phyloP scores from a whole-genome alignment of 106 monocot species.

The Dioscorea dumetorum region DNA sequence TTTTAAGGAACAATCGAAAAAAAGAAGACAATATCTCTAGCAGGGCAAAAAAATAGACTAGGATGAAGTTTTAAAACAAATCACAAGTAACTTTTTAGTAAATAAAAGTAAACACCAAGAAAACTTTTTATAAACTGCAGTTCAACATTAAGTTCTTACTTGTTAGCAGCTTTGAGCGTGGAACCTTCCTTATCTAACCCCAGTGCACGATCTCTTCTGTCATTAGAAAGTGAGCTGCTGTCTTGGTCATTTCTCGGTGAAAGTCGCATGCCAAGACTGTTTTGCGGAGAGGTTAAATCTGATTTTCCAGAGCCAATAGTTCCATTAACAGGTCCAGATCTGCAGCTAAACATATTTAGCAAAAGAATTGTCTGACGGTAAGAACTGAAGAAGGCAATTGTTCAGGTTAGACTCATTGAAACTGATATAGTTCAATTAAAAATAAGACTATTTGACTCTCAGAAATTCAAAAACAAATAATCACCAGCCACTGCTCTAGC shows the following conservation, averaged over 20 bases:
- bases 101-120: no score
- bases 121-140: not conserved
- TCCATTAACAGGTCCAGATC: constrained; percentile 32
- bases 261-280: constrained; percentile 14
- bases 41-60: no score
- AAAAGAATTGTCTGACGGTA: no score
- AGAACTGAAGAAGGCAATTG: not conserved
- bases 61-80: no score
- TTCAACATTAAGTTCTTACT: constrained; percentile 20
- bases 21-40: no score
- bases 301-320: constrained; percentile 5
- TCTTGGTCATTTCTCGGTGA: constrained; percentile 44
- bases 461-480: no score
- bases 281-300: constrained; percentile 33
- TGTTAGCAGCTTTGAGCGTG: constrained; percentile 23
- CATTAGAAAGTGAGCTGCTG: constrained; percentile 17
- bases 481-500: no score
- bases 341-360: constrained; percentile 12
- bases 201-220: constrained; percentile 30
- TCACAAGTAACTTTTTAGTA: no score
- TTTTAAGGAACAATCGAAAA: no score
- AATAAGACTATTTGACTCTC: no score
- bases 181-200: constrained; percentile 17
- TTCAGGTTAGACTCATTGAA: no score
- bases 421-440: no score